Conservation (phyloP, 768 basidiomycete species). For the Tephrocybe sp. region DNA sequence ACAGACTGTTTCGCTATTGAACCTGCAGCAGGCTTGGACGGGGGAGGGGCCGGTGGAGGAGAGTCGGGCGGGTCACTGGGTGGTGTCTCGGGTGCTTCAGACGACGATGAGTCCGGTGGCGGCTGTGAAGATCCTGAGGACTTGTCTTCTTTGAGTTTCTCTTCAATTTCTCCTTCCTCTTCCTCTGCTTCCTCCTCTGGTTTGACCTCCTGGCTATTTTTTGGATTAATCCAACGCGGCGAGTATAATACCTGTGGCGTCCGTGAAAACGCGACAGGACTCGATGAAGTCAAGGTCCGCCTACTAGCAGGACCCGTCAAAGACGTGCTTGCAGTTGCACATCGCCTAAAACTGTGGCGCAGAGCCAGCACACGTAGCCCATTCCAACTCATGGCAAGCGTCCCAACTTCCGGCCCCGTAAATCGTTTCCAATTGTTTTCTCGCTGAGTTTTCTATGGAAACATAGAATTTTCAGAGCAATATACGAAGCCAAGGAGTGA, state of each 20-base stretch:
- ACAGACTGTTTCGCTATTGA: conserved; percentile 85
- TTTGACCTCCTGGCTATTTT: conserved; percentile 18
- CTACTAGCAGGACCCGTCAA: background rate
- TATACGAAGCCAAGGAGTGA: background rate
- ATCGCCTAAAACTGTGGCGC: conserved; percentile 17
- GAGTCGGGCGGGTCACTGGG: conserved; percentile 20
- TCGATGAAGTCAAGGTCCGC: conserved; percentile 8
- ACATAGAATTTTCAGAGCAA: conserved; percentile 1
- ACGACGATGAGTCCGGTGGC: conserved; percentile 17
- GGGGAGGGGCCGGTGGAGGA: conserved; percentile 16
- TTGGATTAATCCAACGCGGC: conserved; percentile 24
- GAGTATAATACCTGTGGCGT: conserved; percentile 12
- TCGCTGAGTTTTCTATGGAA: background rate
- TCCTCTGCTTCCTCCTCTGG: conserved; percentile 12
- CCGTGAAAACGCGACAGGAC: conserved; percentile 11
- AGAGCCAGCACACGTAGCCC: conserved; percentile 11
- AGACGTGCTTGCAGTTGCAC: conserved; percentile 3
- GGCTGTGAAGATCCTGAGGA: conserved; percentile 15
- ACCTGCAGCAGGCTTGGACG: conserved; percentile 30
- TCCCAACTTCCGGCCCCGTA: background rate
- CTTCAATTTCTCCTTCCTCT: conserved; percentile 9
- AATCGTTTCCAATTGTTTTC: background rate
- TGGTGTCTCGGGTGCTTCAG: conserved; percentile 20
- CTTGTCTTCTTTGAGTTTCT: conserved; percentile 13
- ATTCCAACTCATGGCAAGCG: conserved; percentile 20